Evolutionary conservation across 192 early-diverging fungal genomes (phyloP), one percentile per base, ranked within the genome.

Genomic region (Coemansia sp.): DNA sequence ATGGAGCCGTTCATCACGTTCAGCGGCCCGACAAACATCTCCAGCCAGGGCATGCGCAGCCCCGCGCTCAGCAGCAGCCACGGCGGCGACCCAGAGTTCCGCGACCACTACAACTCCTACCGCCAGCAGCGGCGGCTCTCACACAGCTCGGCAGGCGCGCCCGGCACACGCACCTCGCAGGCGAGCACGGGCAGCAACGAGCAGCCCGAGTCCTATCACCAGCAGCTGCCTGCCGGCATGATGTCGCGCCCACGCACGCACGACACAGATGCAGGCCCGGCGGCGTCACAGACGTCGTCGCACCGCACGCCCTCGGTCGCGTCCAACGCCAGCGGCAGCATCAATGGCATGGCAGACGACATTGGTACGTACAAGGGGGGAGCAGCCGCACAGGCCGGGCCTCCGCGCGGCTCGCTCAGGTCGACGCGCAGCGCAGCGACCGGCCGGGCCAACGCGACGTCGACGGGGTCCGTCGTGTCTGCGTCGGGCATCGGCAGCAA

Each of bases 91-190:
- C 45, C 59, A 17, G 71, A 74, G 32, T 74, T 74, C 48, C 60
- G 56, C 39, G 64, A 67, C 19, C 64, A 52, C 30, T 74, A 74
- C 53, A 67, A 51, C 39, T 53, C 64, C 37, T 74, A 74, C 52
- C 54, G 60, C n/a, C 63, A 62, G 42, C 71, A 74, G 38, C 51
- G 71, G 11, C 53, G 71, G 44, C 64, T 64, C 14, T 74, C 71
- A 11, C 64, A 74, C 46, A 62, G 46, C 7, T 60, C 64, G 40
- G 42, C 58, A 9, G 46, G 44, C 14, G 44, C 27, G 11, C 44
- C 32, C 3, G 46, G 46, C 2, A 44, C 50, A n/a, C 64, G 64
- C 14, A 67, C 52, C 24, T 74, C 71, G 20, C 64, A 74, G 41
- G 7, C 64, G 36, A 67, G 64, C 26, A 63, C 64, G 3, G 60